These are phyloP conservation scores for Murraya koenigii DNA, from an alignment of 345 rosid genomes.

Conservation along the genomic window DNA sequence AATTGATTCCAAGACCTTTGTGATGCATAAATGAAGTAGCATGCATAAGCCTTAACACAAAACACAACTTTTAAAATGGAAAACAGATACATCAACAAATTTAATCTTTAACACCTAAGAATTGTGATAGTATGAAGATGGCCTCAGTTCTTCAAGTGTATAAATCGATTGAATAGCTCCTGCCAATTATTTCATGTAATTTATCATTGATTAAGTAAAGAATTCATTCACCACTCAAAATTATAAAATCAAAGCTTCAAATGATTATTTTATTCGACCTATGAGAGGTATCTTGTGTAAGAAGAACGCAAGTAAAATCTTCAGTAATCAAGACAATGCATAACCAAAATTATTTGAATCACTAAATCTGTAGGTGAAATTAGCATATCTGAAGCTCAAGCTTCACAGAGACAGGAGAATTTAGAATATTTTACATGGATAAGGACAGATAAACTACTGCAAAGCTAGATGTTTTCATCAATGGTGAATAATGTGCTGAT, in stretches of 20 bases:
- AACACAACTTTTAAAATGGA: neutral
- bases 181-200: neutral
- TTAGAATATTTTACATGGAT: too few relatives aligned
- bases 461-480: too few relatives aligned
- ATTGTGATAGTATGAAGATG: neutral
- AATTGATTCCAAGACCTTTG: neutral
- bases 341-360: neutral
- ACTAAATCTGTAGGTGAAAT: too few relatives aligned
- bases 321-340: neutral
- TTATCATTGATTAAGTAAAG: too few relatives aligned
- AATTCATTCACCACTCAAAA: neutral
- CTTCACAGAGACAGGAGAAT: too few relatives aligned
- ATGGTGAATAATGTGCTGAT: too few relatives aligned
- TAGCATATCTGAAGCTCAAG: too few relatives aligned
- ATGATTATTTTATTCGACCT: neutral
- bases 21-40: neutral
- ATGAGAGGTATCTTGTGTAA: neutral
- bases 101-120: neutral
- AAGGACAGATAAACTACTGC: too few relatives aligned
- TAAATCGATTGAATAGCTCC: neutral
- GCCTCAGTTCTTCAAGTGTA: neutral
- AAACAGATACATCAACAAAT: neutral
- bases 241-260: neutral
- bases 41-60: neutral
- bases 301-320: neutral